Evolutionary conservation across 2,329 filamentous ascomycete genomes (phyloP).

Genomic region (Curvularia hawaiiensis): DNA sequence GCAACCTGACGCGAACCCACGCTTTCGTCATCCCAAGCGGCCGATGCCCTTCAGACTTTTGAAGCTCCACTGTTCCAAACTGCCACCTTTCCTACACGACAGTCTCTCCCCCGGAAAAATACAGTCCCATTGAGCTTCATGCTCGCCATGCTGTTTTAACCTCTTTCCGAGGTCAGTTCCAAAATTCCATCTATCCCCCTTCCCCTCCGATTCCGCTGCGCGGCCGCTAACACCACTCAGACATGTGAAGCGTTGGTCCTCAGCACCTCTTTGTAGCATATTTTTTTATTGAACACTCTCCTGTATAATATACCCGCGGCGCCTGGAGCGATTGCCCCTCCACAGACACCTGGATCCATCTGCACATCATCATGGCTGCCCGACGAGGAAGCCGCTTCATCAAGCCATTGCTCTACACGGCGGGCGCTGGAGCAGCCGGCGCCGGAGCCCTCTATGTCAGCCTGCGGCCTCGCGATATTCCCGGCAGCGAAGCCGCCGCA

Average conservation of each 20-base stretch:
- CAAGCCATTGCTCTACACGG: conserved; percentile 64
- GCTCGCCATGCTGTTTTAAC: conserved; percentile 22
- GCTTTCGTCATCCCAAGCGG: conserved; percentile 17
- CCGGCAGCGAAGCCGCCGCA: conserved; percentile 69
- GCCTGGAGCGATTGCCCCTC: conserved; percentile 9
- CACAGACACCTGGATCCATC: conserved; percentile 5
- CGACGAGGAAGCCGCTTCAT: conserved; percentile 54
- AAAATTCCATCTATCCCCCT: not conserved
- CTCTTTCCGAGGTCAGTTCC: conserved; percentile 18
- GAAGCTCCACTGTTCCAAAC: conserved; percentile 21
- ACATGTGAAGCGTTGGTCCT: conserved; percentile 24
- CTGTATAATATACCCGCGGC: conserved; percentile 13
- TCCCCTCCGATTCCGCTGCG: conserved; percentile 20
- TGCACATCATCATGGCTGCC: conserved; percentile 36
- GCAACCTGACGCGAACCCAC: conserved; percentile 13
- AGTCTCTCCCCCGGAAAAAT: conserved; percentile 21
- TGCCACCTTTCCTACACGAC: conserved; percentile 12
- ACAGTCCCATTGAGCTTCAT: conserved; percentile 15
- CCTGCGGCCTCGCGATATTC: conserved; percentile 74
- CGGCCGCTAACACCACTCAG: conserved; percentile 20
- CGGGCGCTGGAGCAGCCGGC: conserved; percentile 59
- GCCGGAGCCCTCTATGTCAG: conserved; percentile 64
- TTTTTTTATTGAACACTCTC: conserved; percentile 7
- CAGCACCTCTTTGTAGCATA: conserved; percentile 19
- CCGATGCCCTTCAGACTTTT: conserved; percentile 24